A percentile compares a stretch with the other conserved stretches of the same genome.
Conservation (phyloP, 2,329 filamentous ascomycete genomes). For the Talaromyces funiculosus region DNA sequence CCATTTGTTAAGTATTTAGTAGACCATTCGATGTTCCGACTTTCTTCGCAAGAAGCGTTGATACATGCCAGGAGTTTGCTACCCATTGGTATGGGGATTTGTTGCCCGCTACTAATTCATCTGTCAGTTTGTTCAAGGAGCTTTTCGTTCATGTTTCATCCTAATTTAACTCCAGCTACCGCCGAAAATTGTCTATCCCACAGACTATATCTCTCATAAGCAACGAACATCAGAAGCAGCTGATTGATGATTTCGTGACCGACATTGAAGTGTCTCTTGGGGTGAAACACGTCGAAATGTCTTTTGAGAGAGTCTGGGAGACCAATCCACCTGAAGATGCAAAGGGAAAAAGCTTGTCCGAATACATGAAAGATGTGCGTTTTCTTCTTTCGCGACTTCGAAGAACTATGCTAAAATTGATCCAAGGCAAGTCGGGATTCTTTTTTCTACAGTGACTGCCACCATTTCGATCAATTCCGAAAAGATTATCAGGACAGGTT, state of each 20-base stretch:
- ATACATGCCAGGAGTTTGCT: not conserved
- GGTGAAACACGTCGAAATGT: not conserved
- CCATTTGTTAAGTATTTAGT: not conserved
- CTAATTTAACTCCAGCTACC: not conserved
- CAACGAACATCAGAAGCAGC: not conserved
- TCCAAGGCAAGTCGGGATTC: not conserved
- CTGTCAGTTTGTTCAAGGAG: not conserved
- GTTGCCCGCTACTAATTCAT: not conserved
- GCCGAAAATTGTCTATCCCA: not conserved
- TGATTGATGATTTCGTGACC: not conserved
- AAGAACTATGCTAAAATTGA: not conserved
- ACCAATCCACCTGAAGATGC: not conserved
- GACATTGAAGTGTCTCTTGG: not conserved
- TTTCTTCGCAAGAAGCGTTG: not conserved
- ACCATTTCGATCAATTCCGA: not conserved
- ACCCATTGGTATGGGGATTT: not conserved
- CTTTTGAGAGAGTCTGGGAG: not conserved
- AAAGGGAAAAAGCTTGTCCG: not conserved
- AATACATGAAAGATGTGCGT: not conserved
- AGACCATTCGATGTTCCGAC: not conserved
- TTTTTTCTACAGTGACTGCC: not conserved
- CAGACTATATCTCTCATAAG: not conserved
- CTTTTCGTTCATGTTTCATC: not conserved
- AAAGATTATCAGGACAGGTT: not conserved
- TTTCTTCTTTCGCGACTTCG: not conserved